Conservation (phyloP, 1,284 basidiomycete species). For the Cystobasidium sp. region DNA sequence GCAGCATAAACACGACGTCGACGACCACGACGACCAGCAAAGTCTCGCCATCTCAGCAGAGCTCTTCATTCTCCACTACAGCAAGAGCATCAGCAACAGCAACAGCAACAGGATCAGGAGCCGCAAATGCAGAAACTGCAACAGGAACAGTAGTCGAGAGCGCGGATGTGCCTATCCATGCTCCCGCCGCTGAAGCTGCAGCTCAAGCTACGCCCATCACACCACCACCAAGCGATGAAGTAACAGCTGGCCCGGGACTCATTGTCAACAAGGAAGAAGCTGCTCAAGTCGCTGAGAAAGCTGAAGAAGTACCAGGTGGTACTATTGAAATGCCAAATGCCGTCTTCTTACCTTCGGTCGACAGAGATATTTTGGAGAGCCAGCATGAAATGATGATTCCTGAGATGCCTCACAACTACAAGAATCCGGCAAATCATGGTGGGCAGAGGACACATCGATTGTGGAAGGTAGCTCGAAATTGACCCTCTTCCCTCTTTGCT, state of each 20-base stretch:
- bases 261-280: conserved; percentile 19
- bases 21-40: not conserved
- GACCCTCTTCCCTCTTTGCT: not conserved
- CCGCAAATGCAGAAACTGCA: not conserved
- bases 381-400: conserved; percentile 38
- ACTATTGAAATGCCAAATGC: conserved; percentile 37
- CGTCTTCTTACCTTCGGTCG: conserved; percentile 30
- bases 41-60: conserved; percentile 17
- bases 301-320: conserved; percentile 41
- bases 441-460: not conserved
- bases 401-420: conserved; percentile 32
- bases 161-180: not conserved
- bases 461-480: not conserved
- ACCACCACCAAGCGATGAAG: conserved; percentile 20
- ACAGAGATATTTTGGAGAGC: not conserved
- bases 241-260: conserved; percentile 30
- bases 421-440: conserved; percentile 35
- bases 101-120: too few relatives aligned
- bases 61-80: conserved; percentile 31
- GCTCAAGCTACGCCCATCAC: not conserved
- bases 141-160: conserved; percentile 10
- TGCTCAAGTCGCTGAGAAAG: conserved; percentile 24
- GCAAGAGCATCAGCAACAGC: conserved; percentile 1
- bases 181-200: conserved; percentile 10
- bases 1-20: not conserved